Conservation (phyloP, 352 stramenopile species). For the Thalassiosira livingstoniorum region DNA sequence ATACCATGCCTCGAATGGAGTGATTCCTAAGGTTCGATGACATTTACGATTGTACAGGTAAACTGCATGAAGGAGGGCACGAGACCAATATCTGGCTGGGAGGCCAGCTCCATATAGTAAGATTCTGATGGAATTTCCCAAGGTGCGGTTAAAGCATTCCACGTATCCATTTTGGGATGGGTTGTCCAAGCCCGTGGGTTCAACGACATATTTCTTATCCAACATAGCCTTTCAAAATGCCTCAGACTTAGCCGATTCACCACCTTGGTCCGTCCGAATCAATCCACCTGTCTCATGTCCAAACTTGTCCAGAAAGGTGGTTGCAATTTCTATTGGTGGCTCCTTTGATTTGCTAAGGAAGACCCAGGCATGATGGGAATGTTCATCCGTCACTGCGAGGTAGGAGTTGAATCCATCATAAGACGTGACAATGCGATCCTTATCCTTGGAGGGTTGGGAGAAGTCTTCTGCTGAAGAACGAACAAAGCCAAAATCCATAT, state of each 20-base stretch:
- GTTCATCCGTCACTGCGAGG: conserved; percentile 13
- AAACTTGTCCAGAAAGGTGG: background rate
- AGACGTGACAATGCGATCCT: conserved; percentile 10
- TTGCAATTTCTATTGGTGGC: background rate
- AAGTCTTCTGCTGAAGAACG: conserved; percentile 14
- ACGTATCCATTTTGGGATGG: no score
- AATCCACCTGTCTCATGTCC: background rate
- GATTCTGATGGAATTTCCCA: background rate
- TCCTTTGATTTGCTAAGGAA: background rate
- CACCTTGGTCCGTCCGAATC: background rate
- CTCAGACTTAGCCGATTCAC: background rate
- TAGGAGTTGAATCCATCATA: conserved; percentile 32
- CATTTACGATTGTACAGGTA: conserved; percentile 19
- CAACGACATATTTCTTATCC: background rate
- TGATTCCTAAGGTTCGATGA: background rate
- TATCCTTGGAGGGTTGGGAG: background rate
- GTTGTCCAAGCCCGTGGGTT: background rate
- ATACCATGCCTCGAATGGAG: conserved; percentile 26
- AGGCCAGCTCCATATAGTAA: no score
- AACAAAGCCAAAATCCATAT: conserved; percentile 16
- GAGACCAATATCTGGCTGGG: no score
- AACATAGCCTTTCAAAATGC: background rate
- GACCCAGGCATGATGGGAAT: background rate
- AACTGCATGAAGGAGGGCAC: conserved; percentile 6
- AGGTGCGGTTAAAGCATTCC: conserved; percentile 19